Percentiles rank a stretch among this genome's conserved stretches.
phyloP scores from a whole-genome alignment of 1,284 basidiomycete species.

The Sanghuangporus sanghuang region DNA sequence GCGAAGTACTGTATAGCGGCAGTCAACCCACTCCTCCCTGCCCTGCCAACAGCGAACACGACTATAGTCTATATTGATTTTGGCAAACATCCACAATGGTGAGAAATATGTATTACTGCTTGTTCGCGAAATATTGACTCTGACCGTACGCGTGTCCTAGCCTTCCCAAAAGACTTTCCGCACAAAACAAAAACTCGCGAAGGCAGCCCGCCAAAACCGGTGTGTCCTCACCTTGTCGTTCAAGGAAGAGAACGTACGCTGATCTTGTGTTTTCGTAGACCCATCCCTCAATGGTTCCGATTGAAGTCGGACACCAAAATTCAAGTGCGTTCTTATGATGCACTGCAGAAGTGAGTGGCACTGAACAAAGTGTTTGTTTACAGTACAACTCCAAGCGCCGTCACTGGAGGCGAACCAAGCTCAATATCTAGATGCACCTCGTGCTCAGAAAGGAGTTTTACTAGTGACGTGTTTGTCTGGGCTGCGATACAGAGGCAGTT shows the following conservation, averaged over 20 bases:
- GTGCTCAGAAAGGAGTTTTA: neutral
- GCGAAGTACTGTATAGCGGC: conserved; percentile 28
- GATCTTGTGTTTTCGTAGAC: conserved; percentile 40
- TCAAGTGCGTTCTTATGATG: conserved; percentile 52
- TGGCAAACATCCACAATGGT: conserved; percentile 17
- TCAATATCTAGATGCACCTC: conserved; percentile 69
- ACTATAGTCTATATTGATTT: neutral
- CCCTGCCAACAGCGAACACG: conserved; percentile 17
- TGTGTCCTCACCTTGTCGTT: conserved; percentile 34
- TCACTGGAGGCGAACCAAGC: conserved; percentile 93
- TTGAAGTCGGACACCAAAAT: conserved; percentile 95
- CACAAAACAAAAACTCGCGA: conserved; percentile 95
- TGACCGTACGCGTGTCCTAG: conserved; percentile 37
- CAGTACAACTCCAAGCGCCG: conserved; percentile 92
- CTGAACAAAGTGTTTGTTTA: conserved; percentile 13
- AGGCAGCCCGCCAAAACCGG: conserved; percentile 96
- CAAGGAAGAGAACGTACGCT: neutral
- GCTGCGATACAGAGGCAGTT: neutral
- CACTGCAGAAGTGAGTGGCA: neutral
- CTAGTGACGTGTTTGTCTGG: neutral
- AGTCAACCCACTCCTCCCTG: conserved; percentile 25
- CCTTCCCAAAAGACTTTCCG: conserved; percentile 98
- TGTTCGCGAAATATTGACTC: conserved; percentile 9
- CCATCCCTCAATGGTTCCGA: conserved; percentile 98
- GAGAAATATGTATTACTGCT: neutral